These are phyloP conservation scores for Phytopythium mirpurense DNA, from an alignment of 352 stramenopile species.

Conservation along the genomic window DNA sequence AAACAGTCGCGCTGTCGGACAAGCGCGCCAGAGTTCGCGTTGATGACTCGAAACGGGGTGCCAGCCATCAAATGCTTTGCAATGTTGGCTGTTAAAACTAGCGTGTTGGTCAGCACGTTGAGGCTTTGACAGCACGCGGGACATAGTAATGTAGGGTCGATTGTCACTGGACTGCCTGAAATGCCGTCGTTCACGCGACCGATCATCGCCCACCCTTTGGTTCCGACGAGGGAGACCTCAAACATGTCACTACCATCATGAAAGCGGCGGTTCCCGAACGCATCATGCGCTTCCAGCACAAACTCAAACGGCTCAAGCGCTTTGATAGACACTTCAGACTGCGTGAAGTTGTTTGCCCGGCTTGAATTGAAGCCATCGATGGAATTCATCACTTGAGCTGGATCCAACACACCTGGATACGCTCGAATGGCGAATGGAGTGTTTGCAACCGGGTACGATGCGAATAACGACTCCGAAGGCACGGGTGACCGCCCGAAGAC, in stretches of 20 bases:
- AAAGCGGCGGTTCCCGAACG: conserved; percentile 76
- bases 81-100: conserved; percentile 59
- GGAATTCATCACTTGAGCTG: conserved; percentile 46
- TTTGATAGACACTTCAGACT: conserved; percentile 16
- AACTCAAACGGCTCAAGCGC: conserved; percentile 61
- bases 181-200: conserved; percentile 85
- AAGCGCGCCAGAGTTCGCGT: conserved; percentile 51
- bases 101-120: conserved; percentile 26
- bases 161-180: conserved; percentile 20
- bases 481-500: conserved; percentile 18
- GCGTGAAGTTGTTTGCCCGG: conserved; percentile 12
- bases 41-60: conserved; percentile 55
- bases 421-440: conserved; percentile 59
- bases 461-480: conserved; percentile 29
- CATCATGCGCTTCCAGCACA: conserved; percentile 74
- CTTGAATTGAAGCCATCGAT: conserved; percentile 52
- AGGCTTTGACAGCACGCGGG: conserved; percentile 47
- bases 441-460: conserved; percentile 28
- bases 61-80: conserved; percentile 45
- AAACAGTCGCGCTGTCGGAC: conserved; percentile 56
- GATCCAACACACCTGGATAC: conserved; percentile 72
- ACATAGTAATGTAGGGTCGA: conserved; percentile 54
- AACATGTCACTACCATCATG: conserved; percentile 82
- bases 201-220: conserved; percentile 78
- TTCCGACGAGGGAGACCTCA: conserved; percentile 78